These are phyloP conservation scores for Coniochaeta hoffmannii DNA, from an alignment of 2,329 filamentous ascomycete genomes.

Conservation along the genomic window DNA sequence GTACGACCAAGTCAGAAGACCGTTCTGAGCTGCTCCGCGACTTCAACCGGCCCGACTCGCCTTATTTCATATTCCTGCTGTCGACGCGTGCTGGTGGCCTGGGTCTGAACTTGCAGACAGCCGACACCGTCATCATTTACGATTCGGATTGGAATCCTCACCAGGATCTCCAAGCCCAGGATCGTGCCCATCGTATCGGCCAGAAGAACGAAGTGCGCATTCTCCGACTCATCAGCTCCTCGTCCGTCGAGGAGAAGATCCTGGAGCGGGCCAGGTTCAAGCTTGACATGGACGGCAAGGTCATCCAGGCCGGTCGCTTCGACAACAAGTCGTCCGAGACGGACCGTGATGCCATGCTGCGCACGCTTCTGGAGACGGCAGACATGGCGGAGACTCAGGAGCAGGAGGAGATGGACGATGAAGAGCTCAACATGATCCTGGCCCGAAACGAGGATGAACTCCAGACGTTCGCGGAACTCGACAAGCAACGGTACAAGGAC, in stretches of 20 bases:
- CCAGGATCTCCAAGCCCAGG: constrained; percentile 96
- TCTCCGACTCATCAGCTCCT: constrained; percentile 87
- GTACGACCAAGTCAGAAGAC: constrained; percentile 96
- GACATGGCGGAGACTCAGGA: constrained; percentile 62
- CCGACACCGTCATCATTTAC: constrained; percentile 98
- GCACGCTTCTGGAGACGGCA: constrained; percentile 83
- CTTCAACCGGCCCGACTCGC: constrained; percentile 85
- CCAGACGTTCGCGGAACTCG: constrained; percentile 69
- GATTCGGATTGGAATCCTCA: constrained; percentile 99
- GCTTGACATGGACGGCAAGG: constrained; percentile 98
- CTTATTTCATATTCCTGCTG: constrained; percentile 97
- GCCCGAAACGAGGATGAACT: constrained; percentile 82
- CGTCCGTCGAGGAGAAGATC: constrained; percentile 98
- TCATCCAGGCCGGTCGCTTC: constrained; percentile 98
- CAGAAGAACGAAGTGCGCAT: constrained; percentile 99
- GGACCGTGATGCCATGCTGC: constrained; percentile 92
- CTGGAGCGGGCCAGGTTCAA: constrained; percentile 95
- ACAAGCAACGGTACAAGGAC: constrained; percentile 62
- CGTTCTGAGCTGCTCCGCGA: constrained; percentile 81
- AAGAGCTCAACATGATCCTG: constrained; percentile 91
- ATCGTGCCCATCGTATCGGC: constrained; percentile 99
- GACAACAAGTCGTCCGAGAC: constrained; percentile 99
- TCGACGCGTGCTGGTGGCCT: constrained; percentile 97
- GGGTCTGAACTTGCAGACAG: constrained; percentile 92
- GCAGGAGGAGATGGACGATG: constrained; percentile 97